Conservation (phyloP, 1,284 basidiomycete species). For the Anthracocystis setariae region DNA sequence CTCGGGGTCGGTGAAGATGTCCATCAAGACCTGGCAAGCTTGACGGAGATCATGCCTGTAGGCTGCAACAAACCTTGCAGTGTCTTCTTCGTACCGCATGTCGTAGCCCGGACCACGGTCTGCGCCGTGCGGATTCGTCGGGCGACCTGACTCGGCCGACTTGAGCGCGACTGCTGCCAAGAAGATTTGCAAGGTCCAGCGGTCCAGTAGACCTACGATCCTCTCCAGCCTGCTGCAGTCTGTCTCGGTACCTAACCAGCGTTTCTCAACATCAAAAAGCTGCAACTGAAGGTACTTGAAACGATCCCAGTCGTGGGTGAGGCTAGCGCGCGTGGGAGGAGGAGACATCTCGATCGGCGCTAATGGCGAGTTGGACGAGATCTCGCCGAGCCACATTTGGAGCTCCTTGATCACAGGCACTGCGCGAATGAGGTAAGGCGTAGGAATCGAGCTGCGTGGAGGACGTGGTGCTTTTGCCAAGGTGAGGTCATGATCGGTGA, state of each 20-base stretch:
- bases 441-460: conserved; percentile 28
- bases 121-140: conserved; percentile 12
- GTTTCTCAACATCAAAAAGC: conserved; percentile 40
- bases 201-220: conserved; percentile 38
- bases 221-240: conserved; percentile 43
- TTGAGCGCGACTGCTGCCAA: conserved; percentile 34
- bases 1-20: conserved; percentile 46
- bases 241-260: conserved; percentile 35
- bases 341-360: conserved; percentile 18
- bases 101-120: conserved; percentile 21
- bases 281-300: conserved; percentile 46
- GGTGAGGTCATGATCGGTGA: conserved; percentile 34
- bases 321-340: conserved; percentile 12
- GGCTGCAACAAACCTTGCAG: conserved; percentile 31
- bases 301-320: conserved; percentile 46
- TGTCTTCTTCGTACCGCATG: conserved; percentile 31
- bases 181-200: conserved; percentile 38
- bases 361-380: conserved; percentile 29
- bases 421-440: conserved; percentile 21
- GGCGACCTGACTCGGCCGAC: conserved; percentile 18
- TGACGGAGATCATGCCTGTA: conserved; percentile 36
- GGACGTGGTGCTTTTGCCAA: conserved; percentile 30
- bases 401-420: conserved; percentile 29
- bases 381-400: conserved; percentile 35
- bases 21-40: conserved; percentile 39